Conservation (phyloP, 2,329 filamentous ascomycete species). For the Fusarium chaquense region DNA sequence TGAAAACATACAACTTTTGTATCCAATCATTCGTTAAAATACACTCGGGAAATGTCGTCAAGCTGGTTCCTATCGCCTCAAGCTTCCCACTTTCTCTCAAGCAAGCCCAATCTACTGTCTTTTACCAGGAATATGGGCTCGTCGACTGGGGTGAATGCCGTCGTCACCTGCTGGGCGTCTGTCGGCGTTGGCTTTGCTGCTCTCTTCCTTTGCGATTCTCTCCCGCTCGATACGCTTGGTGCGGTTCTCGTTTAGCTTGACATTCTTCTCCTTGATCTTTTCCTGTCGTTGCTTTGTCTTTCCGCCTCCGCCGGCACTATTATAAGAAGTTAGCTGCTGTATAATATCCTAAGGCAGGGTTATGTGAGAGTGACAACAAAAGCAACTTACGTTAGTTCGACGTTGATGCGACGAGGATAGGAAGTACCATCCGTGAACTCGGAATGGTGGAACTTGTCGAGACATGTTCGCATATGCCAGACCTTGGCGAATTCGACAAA, state of each 20-base stretch:
- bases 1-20: conserved; percentile 43
- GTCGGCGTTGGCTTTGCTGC: conserved; percentile 37
- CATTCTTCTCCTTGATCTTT: conserved; percentile 88
- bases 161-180: conserved; percentile 47
- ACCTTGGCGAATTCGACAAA: conserved; percentile 91
- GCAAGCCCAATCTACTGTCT: not conserved
- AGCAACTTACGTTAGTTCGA: conserved; percentile 82
- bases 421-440: conserved; percentile 71
- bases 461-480: conserved; percentile 91
- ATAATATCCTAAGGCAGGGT: not conserved
- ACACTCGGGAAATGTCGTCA: not conserved
- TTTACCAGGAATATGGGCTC: conserved; percentile 50
- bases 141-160: conserved; percentile 65
- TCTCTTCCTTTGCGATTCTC: conserved; percentile 54
- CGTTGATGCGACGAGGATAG: conserved; percentile 82
- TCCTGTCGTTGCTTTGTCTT: conserved; percentile 78
- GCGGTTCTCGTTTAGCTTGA: conserved; percentile 79
- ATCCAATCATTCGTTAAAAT: conserved; percentile 30
- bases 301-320: conserved; percentile 84
- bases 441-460: conserved; percentile 91
- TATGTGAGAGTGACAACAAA: conserved; percentile 8
- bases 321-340: conserved; percentile 14
- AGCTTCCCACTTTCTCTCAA: not conserved
- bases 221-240: conserved; percentile 62
- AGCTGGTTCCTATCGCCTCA: not conserved